A percentile compares a stretch with the other conserved stretches of the same genome.
These are phyloP conservation scores for Neurospora crassa DNA, from an alignment of 2,329 filamentous ascomycete species.

Conservation along the genomic window DNA sequence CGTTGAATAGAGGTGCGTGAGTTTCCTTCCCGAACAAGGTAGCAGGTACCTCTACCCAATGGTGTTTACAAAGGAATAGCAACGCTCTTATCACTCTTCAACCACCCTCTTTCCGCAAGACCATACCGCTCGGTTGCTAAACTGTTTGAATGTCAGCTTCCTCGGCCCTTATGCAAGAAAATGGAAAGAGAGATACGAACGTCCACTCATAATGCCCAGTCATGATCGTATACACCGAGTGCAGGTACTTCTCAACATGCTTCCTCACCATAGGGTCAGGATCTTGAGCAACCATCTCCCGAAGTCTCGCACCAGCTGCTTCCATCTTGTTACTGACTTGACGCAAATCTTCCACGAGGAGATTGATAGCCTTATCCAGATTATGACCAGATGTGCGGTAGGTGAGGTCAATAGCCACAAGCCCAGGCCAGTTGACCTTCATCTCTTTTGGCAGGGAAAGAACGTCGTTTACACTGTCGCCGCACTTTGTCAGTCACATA, in stretches of 20 bases:
- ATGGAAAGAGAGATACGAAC: background rate
- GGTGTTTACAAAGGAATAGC: background rate
- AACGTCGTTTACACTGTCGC: slow-evolving; percentile 4
- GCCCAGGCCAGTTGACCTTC: slow-evolving; percentile 1
- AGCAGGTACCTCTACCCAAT: no score
- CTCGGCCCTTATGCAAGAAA: background rate
- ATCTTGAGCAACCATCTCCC: background rate
- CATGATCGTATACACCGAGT: slow-evolving; percentile 1
- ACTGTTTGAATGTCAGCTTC: background rate
- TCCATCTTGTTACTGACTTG: slow-evolving; percentile 1
- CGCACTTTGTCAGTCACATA: no score
- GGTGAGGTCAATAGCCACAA: slow-evolving; percentile 6
- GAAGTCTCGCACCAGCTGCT: background rate
- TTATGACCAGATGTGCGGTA: background rate
- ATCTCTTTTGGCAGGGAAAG: slow-evolving; percentile 8
- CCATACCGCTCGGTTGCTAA: slow-evolving; percentile 5
- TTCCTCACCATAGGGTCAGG: background rate
- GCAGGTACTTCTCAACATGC: slow-evolving; percentile 3
- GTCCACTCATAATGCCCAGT: slow-evolving; percentile 11
- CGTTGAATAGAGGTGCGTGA: background rate
- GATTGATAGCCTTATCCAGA: slow-evolving; percentile 1
- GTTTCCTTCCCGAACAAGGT: background rate
- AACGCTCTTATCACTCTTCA: background rate
- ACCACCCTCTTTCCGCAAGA: background rate
- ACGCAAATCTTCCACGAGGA: slow-evolving; percentile 1